These are phyloP conservation scores for Cryptococcus hybrid DNA, from an alignment of 1,284 basidiomycete genomes.

Conservation along the genomic window DNA sequence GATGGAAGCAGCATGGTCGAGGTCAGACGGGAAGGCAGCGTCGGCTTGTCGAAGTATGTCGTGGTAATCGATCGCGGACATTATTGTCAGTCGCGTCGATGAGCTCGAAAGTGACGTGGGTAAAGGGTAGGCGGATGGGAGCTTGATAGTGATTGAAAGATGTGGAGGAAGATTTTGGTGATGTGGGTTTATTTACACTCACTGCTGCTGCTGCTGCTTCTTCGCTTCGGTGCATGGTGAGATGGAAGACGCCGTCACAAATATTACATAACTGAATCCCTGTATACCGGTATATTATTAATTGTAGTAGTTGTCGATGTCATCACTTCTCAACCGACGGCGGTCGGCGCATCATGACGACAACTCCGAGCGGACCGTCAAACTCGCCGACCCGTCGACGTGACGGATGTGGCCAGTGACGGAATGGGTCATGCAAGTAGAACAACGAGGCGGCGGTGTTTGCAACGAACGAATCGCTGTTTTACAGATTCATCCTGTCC, in stretches of 20 bases:
- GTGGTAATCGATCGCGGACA: slow-evolving; percentile 12
- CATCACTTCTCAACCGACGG: no score
- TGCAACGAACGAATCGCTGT: no score
- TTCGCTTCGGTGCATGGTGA: no score
- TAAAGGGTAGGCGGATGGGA: background rate
- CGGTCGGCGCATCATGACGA: no score
- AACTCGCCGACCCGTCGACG: background rate
- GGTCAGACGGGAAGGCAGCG: slow-evolving; percentile 5
- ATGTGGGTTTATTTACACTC: background rate
- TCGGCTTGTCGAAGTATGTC: slow-evolving; percentile 10
- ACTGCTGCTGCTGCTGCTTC: no score
- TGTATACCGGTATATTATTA: no score
- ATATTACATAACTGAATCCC: background rate
- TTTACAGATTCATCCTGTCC: no score
- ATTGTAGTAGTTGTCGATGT: no score
- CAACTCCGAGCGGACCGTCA: background rate
- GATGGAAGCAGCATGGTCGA: background rate
- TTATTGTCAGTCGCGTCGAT: slow-evolving; percentile 7
- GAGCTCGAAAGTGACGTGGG: slow-evolving; percentile 8
- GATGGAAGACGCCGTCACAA: no score
- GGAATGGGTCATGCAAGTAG: no score
- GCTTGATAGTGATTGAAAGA: background rate
- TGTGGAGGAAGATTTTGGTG: background rate
- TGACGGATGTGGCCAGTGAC: background rate
- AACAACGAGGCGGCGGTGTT: no score